Base-by-base conservation (phyloP, 176 grass and related monocot genomes). In the Oryza coarctata region DNA sequence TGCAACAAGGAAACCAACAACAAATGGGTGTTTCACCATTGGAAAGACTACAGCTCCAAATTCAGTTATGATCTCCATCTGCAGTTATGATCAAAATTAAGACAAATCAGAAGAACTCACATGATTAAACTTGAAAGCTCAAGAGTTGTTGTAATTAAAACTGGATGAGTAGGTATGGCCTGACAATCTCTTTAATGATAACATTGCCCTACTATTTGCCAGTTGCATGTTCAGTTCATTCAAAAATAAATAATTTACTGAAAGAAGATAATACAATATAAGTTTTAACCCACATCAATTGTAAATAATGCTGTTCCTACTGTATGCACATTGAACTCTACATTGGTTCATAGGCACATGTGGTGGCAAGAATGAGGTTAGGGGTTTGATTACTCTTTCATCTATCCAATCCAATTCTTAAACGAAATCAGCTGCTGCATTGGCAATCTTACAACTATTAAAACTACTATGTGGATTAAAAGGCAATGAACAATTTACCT, bases 1-100 rank as follows among this genome's bases (percentile, higher is more conserved):
- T 74, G 82, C 90, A 83, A 95, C 93, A 72, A 95, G 75, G 87
- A 95, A 95, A 55, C 93, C 93, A 67, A 95, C 90, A 83, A 95
- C 86, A 88, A 92, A 95, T 73, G 93, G 93, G 80, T 95, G 87
- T 58, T 95, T 95, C 65, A 95, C 93, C 85, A 95, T 74, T 17
- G 93, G 93, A 75, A 95, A 61, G 81, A 95, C 85, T 66, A 95
- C 25, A 81, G 90, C 85, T 76, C 90, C 80, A 86, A 63, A 90
- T 77, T 92, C 90, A 29, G 84, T 52, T 86, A 92, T 58, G 28
- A 90, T 83, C 31, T 92, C 87, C 68, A 89, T 82, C 93, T 95
- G 83, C 71, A 91, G 64, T 74, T 27, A 74, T 52, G 17, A 79
- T 36, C 5, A 28, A 60, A 61, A 60, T 81, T 47, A 36, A 45